These are phyloP conservation scores for Sarocladium brachiariae DNA, from an alignment of 2,329 filamentous ascomycete species.

Conservation along the genomic window DNA sequence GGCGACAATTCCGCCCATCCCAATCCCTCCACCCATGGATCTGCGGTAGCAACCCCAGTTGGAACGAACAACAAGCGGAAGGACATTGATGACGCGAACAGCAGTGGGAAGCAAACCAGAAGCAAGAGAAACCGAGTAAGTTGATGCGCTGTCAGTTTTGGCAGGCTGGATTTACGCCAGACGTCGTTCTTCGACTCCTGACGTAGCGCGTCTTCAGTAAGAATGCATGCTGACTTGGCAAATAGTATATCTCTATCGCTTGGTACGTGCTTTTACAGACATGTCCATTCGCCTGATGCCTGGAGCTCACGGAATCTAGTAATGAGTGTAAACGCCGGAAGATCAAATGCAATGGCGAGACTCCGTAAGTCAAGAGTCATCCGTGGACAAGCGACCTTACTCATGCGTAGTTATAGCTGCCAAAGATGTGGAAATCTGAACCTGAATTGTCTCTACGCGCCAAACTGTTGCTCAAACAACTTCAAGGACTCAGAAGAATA, in stretches of 20 bases:
- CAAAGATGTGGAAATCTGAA: conserved; percentile 63
- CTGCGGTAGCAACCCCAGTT: background rate
- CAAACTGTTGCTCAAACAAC: conserved; percentile 63
- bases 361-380: conserved; percentile 27
- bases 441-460: conserved; percentile 57
- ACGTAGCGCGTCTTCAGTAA: too few species aligned
- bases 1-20: conserved; percentile 43
- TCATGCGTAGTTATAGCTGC: conserved; percentile 29
- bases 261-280: conserved; percentile 36
- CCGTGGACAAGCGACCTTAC: background rate
- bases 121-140: conserved; percentile 54
- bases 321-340: conserved; percentile 72
- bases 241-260: conserved; percentile 53
- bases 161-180: too few species aligned
- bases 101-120: conserved; percentile 41
- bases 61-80: conserved; percentile 23
- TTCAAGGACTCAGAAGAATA: conserved; percentile 94
- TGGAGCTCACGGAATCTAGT: conserved; percentile 28
- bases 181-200: too few species aligned
- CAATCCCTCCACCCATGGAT: conserved; percentile 12
- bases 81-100: conserved; percentile 33
- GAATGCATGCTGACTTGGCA: background rate
- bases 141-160: conserved; percentile 17
- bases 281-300: background rate
- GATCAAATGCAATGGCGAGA: conserved; percentile 68